Conservation (phyloP, 2,329 filamentous ascomycete species). For the Pyrenochaeta sp. region DNA sequence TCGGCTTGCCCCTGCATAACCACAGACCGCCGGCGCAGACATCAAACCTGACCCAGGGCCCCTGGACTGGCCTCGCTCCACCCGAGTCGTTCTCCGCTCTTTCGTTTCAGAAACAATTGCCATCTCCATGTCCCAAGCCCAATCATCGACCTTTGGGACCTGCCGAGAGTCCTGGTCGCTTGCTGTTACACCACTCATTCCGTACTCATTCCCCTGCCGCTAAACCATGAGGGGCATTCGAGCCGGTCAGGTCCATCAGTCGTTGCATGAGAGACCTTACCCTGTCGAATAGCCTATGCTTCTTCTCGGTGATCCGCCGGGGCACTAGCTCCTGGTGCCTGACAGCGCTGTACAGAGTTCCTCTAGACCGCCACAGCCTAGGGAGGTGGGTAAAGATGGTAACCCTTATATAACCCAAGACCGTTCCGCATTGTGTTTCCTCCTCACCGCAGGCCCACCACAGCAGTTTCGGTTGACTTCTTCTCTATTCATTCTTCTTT, state of each 20-base stretch:
- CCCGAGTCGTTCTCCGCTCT: constrained; percentile 28
- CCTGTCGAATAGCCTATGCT: constrained; percentile 38
- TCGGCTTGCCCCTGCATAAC: constrained; percentile 24
- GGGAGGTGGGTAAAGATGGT: constrained; percentile 21
- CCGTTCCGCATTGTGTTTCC: constrained; percentile 26
- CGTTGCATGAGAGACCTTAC: constrained; percentile 34
- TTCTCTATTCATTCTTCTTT: constrained; percentile 28
- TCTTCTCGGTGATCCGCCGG: constrained; percentile 36
- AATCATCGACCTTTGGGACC: constrained; percentile 36
- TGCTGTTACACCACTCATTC: constrained; percentile 33
- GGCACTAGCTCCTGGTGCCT: constrained; percentile 29
- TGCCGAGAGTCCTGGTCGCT: constrained; percentile 30
- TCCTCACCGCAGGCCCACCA: constrained; percentile 33
- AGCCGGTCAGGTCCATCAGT: constrained; percentile 29
- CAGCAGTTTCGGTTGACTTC: constrained; percentile 32
- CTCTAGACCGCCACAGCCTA: constrained; percentile 30
- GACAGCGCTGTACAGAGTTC: constrained; percentile 19
- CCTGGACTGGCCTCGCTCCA: constrained; percentile 27
- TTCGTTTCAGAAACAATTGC: constrained; percentile 44
- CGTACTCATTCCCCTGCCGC: constrained; percentile 25
- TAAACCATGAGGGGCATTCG: constrained; percentile 33
- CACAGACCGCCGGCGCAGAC: constrained; percentile 22
- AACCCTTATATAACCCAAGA: constrained; percentile 31
- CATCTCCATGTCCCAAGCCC: constrained; percentile 26
- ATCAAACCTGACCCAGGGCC: constrained; percentile 28